Base-by-base conservation (phyloP, 495 filamentous ascomycete genomes). In the Pseudoneurospora amorphoporcata region DNA sequence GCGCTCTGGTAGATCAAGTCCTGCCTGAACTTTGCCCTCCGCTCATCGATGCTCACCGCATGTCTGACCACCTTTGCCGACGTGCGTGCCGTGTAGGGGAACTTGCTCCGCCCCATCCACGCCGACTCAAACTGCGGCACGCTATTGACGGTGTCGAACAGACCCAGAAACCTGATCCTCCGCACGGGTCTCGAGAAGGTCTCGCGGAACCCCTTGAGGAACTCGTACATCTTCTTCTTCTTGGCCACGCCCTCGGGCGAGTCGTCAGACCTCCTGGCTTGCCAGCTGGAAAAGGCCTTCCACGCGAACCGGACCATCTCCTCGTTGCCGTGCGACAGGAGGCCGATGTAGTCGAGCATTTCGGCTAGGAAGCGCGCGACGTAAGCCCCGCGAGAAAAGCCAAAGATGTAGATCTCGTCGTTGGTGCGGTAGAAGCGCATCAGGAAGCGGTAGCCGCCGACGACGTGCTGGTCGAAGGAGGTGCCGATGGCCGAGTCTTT, bases 251-350 rank as follows among this genome's bases (percentile, higher is more conserved):
- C 85, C 74, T 87, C 83, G 41, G 85, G 85, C 0, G 90, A 86
- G 0, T 84, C 84, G 68, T 84, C 84, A 8, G 86, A 87, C 32
- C 87, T 83, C 0, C 93, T 87, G 73, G 88, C 87, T 79, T 96
- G 91, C 93, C 93, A 97, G 73, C 90, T 91, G 68, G 90, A 87
- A 74, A 96, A 97, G 0, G 92, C 92, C 81, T 94, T 94, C 92
- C 92, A 95, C 4, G 92, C 93, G 73, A 97, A 97, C 0, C 84
- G 82, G 19, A 91, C 87, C 88, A 96, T 90, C 74, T 95, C 93
- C 75, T 97, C 93, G 75, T 97, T 97, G n/a, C 93, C 93, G 72
- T 88, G 87, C 53, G 89, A 90, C 0, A 95, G 85, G 10, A 96
- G 83, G 16, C 93, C 93, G 71, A 96, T 88, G 72, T 92, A 90